phyloP scores from a whole-genome alignment of 202 grass and related monocot genomes.

The Alloteropsis angusta region DNA sequence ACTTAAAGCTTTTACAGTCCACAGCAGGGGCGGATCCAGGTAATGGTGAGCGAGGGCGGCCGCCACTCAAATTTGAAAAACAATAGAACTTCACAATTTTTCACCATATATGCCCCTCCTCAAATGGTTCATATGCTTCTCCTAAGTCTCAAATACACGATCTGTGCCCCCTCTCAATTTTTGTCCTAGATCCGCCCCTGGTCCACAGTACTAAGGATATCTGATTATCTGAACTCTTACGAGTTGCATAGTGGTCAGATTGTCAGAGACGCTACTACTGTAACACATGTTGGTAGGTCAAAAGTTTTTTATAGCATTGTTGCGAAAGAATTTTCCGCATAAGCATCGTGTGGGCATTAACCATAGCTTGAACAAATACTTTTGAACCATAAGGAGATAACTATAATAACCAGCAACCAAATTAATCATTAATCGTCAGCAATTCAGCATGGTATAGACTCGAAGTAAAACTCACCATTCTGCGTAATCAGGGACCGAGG shows the following conservation, averaged over 20 bases:
- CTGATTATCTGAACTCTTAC: background rate
- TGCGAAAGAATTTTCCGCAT: background rate
- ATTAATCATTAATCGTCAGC: background rate
- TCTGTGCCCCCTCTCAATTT: no score
- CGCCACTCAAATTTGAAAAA: no score
- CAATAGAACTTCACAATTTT: no score
- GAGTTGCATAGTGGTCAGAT: background rate
- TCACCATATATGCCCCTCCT: no score
- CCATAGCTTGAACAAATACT: background rate
- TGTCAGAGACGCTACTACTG: background rate
- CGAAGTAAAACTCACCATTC: conserved; percentile 44
- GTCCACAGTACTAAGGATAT: background rate
- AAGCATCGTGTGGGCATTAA: background rate
- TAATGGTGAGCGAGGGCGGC: no score
- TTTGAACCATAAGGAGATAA: background rate
- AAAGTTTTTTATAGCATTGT: background rate
- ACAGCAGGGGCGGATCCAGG: no score
- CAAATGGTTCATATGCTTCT: no score
- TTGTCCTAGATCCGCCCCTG: no score
- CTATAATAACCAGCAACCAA: background rate
- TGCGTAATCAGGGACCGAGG: conserved; percentile 32
- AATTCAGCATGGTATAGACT: background rate
- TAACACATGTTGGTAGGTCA: background rate
- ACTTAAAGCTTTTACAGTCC: background rate
- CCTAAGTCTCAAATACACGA: no score